phyloP scores from a whole-genome alignment of 2,329 filamentous ascomycete genomes.

The Cladophialophora carrionii region DNA sequence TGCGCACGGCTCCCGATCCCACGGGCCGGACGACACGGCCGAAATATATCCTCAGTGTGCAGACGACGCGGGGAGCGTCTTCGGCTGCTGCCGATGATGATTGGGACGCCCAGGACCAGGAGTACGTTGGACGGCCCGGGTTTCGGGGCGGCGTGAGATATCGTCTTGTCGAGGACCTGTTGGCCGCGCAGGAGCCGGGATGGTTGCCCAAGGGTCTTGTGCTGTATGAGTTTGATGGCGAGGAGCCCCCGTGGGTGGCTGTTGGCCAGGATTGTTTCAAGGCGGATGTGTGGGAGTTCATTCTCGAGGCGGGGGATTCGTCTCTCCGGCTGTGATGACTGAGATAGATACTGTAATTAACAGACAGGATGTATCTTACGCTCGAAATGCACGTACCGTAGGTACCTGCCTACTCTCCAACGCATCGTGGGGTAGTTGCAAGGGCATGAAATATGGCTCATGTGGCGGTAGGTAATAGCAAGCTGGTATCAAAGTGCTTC shows the following conservation, averaged over 20 bases:
- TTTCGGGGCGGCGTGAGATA: constrained; percentile 24
- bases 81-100: not conserved
- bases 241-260: constrained; percentile 4
- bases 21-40: constrained; percentile 3
- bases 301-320: constrained; percentile 13
- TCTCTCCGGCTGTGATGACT: constrained; percentile 16
- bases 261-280: constrained; percentile 7
- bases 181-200: constrained; percentile 23
- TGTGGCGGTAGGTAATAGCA: too few relatives aligned
- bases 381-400: not conserved
- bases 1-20: constrained; percentile 4
- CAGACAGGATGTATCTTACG: too few relatives aligned
- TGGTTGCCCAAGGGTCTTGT: constrained; percentile 14
- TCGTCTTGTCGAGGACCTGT: constrained; percentile 20
- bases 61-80: constrained; percentile 13
- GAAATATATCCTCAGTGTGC: constrained; percentile 24
- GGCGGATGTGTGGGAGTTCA: constrained; percentile 22
- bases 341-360: too few relatives aligned
- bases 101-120: constrained; percentile 7
- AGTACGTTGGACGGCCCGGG: constrained; percentile 15
- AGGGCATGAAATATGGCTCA: not conserved
- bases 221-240: constrained; percentile 21
- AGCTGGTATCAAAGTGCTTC: not conserved
- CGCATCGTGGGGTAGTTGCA: not conserved
- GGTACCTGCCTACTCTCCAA: not conserved